phyloP scores from a whole-genome alignment of 2,329 filamentous ascomycete genomes.

The Colletotrichum lupini region DNA sequence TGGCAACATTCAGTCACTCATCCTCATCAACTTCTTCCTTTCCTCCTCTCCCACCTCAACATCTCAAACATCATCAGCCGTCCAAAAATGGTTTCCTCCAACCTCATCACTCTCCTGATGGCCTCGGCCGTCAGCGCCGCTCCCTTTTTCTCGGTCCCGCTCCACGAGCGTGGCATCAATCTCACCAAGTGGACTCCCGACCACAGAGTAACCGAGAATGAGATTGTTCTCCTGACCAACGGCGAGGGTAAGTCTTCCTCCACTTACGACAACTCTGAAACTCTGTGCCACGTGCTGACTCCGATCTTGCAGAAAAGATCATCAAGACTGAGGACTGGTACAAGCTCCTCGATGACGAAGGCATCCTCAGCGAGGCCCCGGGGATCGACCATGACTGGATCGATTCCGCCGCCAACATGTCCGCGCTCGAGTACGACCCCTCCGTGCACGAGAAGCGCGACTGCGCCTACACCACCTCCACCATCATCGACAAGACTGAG shows the following conservation, averaged over 20 bases:
- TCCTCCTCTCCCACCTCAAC: not conserved
- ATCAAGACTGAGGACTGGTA: constrained; percentile 3
- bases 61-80: not conserved
- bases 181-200: not conserved
- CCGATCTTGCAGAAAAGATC: not conserved
- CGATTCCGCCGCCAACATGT: not conserved
- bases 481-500: constrained; percentile 13
- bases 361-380: not conserved
- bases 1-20: not conserved
- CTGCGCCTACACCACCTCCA: constrained; percentile 16
- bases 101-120: constrained; percentile 13
- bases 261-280: not conserved
- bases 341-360: not conserved
- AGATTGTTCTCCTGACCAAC: constrained; percentile 12
- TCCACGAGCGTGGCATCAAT: constrained; percentile 1
- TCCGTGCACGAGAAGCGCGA: constrained; percentile 16
- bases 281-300: not conserved
- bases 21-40: not conserved
- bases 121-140: constrained; percentile 15
- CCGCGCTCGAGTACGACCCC: constrained; percentile 2
- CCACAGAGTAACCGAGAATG: not conserved
- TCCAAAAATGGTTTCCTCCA: constrained; percentile 11
- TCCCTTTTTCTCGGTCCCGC: not conserved
- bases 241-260: not conserved
- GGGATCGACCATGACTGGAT: constrained; percentile 5